Evolutionary conservation across 2,329 filamentous ascomycete genomes (phyloP).

Genomic region (Talaromyces piceae): DNA sequence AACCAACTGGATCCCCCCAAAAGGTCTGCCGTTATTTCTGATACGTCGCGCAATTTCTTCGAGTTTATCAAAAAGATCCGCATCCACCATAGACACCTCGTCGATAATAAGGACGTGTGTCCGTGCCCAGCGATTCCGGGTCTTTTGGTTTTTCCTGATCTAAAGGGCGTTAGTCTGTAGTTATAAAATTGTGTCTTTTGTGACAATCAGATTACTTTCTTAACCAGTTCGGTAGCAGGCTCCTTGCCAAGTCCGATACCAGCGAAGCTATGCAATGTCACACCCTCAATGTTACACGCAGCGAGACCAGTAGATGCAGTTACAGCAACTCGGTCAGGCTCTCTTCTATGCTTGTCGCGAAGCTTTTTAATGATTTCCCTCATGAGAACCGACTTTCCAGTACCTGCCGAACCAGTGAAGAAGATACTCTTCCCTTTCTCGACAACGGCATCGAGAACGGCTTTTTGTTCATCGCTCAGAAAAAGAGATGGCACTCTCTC

Average conservation of each 20-base stretch:
- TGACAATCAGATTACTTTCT: constrained; percentile 49
- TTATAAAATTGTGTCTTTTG: neutral
- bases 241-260: constrained; percentile 96
- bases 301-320: constrained; percentile 94
- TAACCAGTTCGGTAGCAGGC: constrained; percentile 67
- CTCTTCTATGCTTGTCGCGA: constrained; percentile 65
- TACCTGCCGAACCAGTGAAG: constrained; percentile 93
- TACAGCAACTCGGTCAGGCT: constrained; percentile 80
- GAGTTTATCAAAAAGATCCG: constrained; percentile 92
- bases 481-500: constrained; percentile 51
- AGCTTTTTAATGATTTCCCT: constrained; percentile 79
- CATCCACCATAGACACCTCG: constrained; percentile 98
- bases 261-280: constrained; percentile 91
- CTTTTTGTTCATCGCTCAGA: constrained; percentile 77
- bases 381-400: constrained; percentile 94
- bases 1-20: constrained; percentile 91
- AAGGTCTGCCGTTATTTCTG: constrained; percentile 83
- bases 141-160: constrained; percentile 80
- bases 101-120: constrained; percentile 87
- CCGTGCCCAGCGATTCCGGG: constrained; percentile 77
- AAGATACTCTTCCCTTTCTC: constrained; percentile 82
- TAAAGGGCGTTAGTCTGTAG: constrained; percentile 17
- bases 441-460: constrained; percentile 75
- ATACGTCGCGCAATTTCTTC: constrained; percentile 78
- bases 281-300: constrained; percentile 92